Percentiles rank a stretch among this genome's conserved stretches.
phyloP scores from a whole-genome alignment of 371 early-diverging fungal species.

The Zychaea mexicana region DNA sequence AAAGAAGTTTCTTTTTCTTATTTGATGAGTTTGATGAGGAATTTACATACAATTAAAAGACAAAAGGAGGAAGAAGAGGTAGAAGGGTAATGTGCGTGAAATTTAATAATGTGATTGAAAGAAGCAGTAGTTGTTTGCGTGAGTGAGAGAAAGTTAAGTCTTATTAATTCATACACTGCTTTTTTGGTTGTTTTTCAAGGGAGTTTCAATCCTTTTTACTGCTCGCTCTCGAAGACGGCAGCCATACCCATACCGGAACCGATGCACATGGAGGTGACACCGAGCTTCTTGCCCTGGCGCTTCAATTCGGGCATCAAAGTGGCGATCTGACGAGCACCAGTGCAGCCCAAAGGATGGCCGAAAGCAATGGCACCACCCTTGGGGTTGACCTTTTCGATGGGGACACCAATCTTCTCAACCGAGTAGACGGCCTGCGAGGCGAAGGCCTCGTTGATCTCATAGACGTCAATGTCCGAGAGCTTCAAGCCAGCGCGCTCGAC shows the following conservation, averaged over 20 bases:
- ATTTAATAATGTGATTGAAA: background rate
- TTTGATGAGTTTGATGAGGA: background rate
- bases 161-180: no score
- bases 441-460: slow-evolving; percentile 97
- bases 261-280: slow-evolving; percentile 94
- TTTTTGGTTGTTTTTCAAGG: no score
- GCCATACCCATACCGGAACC: slow-evolving; percentile 98
- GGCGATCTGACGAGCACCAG: slow-evolving; percentile 97
- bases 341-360: slow-evolving; percentile 75
- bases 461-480: slow-evolving; percentile 75
- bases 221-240: slow-evolving; percentile 89
- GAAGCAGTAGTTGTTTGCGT: background rate
- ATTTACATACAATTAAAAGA: background rate
- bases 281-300: slow-evolving; percentile 84
- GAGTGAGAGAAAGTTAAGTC: no score
- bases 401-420: slow-evolving; percentile 85
- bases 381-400: slow-evolving; percentile 92
- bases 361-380: slow-evolving; percentile 95
- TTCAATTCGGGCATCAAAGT: slow-evolving; percentile 93
- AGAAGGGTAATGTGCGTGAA: background rate
- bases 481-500: slow-evolving; percentile 82
- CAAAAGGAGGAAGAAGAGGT: background rate
- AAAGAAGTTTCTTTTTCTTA: background rate
- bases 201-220: no score
- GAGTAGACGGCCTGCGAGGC: slow-evolving; percentile 97